A percentile compares a stretch with the other conserved stretches of the same genome.
Conservation (phyloP, 1,139 yeast species). For the Torulaspora pretoriensis region DNA sequence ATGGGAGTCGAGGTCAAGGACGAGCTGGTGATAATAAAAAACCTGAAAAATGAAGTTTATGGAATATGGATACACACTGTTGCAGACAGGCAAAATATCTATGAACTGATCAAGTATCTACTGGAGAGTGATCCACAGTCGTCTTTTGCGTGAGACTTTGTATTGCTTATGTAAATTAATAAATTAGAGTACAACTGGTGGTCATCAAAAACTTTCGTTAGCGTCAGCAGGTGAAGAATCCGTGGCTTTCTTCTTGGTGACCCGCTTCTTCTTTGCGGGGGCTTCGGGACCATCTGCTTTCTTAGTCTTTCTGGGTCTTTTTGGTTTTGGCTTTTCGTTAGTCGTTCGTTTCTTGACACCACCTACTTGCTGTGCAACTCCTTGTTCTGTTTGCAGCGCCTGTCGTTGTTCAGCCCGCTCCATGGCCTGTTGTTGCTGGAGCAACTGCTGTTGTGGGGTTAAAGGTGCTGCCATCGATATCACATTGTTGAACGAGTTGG, state of each 20-base stretch:
- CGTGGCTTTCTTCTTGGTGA: conserved; percentile 31
- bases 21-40: conserved; percentile 74
- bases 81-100: conserved; percentile 62
- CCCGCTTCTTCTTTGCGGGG: conserved; percentile 29
- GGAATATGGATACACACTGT: conserved; percentile 88
- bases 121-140: conserved; percentile 36
- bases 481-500: conserved; percentile 29
- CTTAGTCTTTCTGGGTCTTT: conserved; percentile 32
- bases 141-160: conserved; percentile 28
- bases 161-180: not conserved
- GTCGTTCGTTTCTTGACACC: conserved; percentile 12
- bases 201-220: conserved; percentile 17
- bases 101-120: conserved; percentile 48
- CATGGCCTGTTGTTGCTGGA: conserved; percentile 22
- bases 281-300: conserved; percentile 23
- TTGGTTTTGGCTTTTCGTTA: conserved; percentile 27
- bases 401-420: conserved; percentile 16
- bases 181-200: conserved; percentile 1
- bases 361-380: conserved; percentile 11
- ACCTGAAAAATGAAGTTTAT: conserved; percentile 69
- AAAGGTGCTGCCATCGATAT: conserved; percentile 36
- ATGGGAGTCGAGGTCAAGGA: conserved; percentile 79
- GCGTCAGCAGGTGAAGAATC: conserved; percentile 26
- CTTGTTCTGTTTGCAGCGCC: conserved; percentile 4
- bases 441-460: conserved; percentile 33